Base-by-base conservation (phyloP, 805 yeast genomes). In the Saccharomycopsis selenospora region DNA sequence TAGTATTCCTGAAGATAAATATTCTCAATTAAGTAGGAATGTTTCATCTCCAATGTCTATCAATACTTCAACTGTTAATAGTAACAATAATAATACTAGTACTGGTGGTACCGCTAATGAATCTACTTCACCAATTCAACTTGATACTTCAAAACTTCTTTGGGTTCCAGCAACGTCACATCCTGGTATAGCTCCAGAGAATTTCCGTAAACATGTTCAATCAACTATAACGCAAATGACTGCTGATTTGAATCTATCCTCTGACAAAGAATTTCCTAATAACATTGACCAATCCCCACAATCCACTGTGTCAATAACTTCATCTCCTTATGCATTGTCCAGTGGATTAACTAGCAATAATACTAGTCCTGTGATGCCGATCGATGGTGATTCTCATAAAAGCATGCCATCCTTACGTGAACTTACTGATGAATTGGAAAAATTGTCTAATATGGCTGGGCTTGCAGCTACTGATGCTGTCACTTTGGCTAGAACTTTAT, bases 131-230 rank as follows among this genome's bases (percentile, higher is more conserved):
- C 29, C 14, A 17, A 46, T 42, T 36, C 36, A 41, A 26, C 52
- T 57, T 23, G 69, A 66, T 47, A 66, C 75, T 14, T 74, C 75
- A 43, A 68, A 76, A 49, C 66, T 85, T 27, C 68, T 91, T 47
- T 91, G 99, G 99, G 97, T 93, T 1, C 98, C 98, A 0, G 99
- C 98, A 1, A 80, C 79, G 54, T 72, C 88, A 33, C 99, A 93
- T 62, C 98, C 98, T 1, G 91, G 85, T 58, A 76, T 91, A n/a
- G 90, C 95, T 23, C 98, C 98, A 2, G 95, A 86, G 58, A 87
- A 85, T 57, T 84, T 80, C 66, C 70, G 80, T 55, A 75, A 73
- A 55, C 84, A 83, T 59, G 80, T 85, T 41, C 81, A 81, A 46
- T 64, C 61, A 54, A 68, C 63, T 40, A 58, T 63, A 57, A 52